Conservation (phyloP, 2,329 filamentous ascomycete genomes). For the Monilinia fructicola region DNA sequence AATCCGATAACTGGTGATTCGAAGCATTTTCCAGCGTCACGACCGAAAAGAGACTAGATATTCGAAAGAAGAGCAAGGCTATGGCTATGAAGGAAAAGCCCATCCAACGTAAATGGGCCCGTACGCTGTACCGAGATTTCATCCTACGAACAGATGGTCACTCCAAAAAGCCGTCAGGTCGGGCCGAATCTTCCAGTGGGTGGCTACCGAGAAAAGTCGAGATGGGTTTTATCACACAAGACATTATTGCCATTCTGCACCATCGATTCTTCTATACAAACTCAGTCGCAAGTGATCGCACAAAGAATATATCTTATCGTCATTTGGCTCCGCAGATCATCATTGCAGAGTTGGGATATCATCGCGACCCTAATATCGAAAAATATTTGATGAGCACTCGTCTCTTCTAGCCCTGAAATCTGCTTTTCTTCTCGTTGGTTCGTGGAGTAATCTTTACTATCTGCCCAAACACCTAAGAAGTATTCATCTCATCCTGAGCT, state of each 20-base stretch:
- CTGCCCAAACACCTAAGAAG: neutral
- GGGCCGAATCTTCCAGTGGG: neutral
- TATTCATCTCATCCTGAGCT: neutral
- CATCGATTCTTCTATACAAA: neutral
- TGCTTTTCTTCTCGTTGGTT: neutral
- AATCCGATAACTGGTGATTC: neutral
- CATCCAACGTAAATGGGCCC: neutral
- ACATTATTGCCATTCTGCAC: neutral
- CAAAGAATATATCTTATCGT: neutral
- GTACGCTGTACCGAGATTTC: neutral
- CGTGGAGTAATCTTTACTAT: neutral
- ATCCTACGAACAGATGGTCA: neutral
- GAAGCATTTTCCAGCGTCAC: neutral
- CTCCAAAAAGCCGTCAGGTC: neutral
- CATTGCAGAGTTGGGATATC: neutral
- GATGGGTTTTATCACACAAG: neutral
- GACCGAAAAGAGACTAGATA: neutral
- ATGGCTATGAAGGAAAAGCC: neutral
- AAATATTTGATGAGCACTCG: neutral
- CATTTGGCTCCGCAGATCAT: neutral
- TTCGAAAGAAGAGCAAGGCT: neutral
- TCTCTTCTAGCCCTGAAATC: neutral
- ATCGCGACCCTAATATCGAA: neutral
- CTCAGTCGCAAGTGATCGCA: neutral
- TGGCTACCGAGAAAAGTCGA: neutral